Base-by-base conservation (phyloP, 805 yeast species). In the Teunomyces pallodes region DNA sequence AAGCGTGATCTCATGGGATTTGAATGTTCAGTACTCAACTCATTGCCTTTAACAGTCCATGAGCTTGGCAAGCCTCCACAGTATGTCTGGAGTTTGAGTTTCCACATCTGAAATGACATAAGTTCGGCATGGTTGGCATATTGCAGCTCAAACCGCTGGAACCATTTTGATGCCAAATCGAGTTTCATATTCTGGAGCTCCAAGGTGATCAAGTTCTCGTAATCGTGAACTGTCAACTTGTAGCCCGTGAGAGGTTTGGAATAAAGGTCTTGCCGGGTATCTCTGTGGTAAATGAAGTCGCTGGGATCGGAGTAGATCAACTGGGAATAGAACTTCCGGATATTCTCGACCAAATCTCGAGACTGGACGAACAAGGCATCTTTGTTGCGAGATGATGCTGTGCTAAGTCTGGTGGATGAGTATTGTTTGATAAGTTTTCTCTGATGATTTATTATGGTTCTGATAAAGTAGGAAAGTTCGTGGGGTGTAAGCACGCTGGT, bases 101-200 rank as follows among this genome's bases (percentile, higher is more conserved):
- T 55, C 77, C 77, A 74, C 59, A 74, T 54, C 16, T 50, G 49
- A 10, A 53, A 56, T 4, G 74, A 64, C 70, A 68, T 65, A 36
- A 48, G 45, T 16, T 53, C 49, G 26, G 42, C 32, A 26, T 48
- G 51, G 9, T 46, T 46, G 17, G 36, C n/a, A 46, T 40, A 64
- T 47, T 64, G 60, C 14, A 46, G 30, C 44, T 69, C 69, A 49
- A 72, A 64, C 42, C 62, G 55, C 43, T 57, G 62, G 48, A 70
- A 68, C 76, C 77, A 73, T 45, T 59, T 60, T 3, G 69, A 58
- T 3, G 74, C 76, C 53, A 72, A 61, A 55, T 73, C 77, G 33
- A 66, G 50, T 48, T 71, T 72, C n/a, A 49, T 51, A 55, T 69
- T 72, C 46, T 56, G 51, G 44, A 65, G 54, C 52, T 73, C 77